Conservation (phyloP, 139 green algal species). For the Chlorella sp. region DNA sequence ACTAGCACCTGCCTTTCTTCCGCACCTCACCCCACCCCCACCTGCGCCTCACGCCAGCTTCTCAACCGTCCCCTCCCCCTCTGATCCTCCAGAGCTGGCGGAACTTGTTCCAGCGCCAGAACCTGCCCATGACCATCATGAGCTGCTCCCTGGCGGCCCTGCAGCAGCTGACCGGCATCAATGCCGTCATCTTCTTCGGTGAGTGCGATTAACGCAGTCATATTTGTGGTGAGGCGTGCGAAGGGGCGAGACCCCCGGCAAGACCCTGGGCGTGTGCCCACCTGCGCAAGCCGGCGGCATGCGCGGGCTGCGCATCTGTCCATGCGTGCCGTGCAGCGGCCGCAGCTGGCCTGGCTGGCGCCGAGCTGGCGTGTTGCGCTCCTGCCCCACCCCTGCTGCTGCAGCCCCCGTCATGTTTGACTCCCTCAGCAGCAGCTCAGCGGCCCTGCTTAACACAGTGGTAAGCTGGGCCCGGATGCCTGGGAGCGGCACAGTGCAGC, state of each 20-base stretch:
- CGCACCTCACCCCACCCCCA: too few relatives aligned
- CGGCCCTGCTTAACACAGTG: constrained; percentile 59
- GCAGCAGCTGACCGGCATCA: constrained; percentile 39
- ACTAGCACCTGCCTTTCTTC: not conserved
- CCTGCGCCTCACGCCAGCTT: not conserved
- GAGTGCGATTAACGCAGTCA: too few relatives aligned
- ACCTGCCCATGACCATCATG: constrained; percentile 29
- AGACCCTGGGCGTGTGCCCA: too few relatives aligned
- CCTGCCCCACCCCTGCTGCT: not conserved
- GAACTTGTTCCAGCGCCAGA: constrained; percentile 15
- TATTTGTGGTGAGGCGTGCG: too few relatives aligned
- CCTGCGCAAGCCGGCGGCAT: too few relatives aligned
- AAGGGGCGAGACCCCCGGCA: too few relatives aligned
- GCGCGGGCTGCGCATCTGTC: too few relatives aligned
- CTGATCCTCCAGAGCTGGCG: constrained; percentile 1
- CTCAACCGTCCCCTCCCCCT: not conserved
- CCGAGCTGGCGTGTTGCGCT: too few relatives aligned
- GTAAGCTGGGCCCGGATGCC: constrained; percentile 21
- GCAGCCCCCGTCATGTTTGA: constrained; percentile 31
- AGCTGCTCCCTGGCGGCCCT: not conserved
- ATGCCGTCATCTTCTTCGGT: constrained; percentile 28
- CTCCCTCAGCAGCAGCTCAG: not conserved
- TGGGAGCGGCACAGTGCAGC: too few relatives aligned
- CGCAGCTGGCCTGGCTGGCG: too few relatives aligned
- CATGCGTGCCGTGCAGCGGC: too few relatives aligned